Percentiles rank a stretch among this genome's conserved stretches.
Evolutionary conservation across 257 asterid genomes (phyloP).

Genomic region (Paulownia fortunei): DNA sequence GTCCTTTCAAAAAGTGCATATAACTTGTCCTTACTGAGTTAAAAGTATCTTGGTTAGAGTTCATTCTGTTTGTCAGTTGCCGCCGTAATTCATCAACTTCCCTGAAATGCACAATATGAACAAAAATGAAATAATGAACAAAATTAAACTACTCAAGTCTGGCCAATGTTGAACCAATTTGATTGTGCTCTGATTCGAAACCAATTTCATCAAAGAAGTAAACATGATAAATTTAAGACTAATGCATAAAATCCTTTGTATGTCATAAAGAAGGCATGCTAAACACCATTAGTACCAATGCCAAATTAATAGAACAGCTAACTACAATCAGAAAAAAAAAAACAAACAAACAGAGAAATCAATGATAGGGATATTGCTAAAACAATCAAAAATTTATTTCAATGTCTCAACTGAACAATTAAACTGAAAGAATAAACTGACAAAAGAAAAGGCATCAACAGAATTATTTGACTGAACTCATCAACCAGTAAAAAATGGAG

Average conservation of each 20-base stretch:
- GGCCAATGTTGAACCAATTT: conserved; percentile 4
- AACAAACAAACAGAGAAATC: background rate
- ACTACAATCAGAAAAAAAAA: background rate
- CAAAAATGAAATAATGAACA: conserved; percentile 2
- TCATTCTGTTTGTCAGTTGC: conserved; percentile 43
- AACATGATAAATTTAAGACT: background rate
- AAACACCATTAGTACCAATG: conserved; percentile 5
- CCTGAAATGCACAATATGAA: conserved; percentile 40
- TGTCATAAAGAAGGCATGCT: background rate
- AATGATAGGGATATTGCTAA: background rate
- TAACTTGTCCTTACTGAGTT: conserved; percentile 47
- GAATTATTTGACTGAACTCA: background rate
- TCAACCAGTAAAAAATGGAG: conserved; percentile 7
- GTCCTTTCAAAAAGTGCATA: conserved; percentile 12
- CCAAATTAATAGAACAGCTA: conserved; percentile 9
- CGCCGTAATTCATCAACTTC: conserved; percentile 55
- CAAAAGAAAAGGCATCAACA: background rate
- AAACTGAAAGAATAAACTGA: conserved; percentile 11
- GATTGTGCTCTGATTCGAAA: background rate
- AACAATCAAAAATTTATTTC: conserved; percentile 6
- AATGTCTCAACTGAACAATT: background rate
- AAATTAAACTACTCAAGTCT: background rate
- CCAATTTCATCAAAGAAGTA: conserved; percentile 1
- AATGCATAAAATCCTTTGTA: background rate
- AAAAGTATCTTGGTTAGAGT: conserved; percentile 44